Percentiles rank a stretch among this genome's conserved stretches.
Conservation (phyloP, 345 rosid species). For the Laguncularia racemosa region DNA sequence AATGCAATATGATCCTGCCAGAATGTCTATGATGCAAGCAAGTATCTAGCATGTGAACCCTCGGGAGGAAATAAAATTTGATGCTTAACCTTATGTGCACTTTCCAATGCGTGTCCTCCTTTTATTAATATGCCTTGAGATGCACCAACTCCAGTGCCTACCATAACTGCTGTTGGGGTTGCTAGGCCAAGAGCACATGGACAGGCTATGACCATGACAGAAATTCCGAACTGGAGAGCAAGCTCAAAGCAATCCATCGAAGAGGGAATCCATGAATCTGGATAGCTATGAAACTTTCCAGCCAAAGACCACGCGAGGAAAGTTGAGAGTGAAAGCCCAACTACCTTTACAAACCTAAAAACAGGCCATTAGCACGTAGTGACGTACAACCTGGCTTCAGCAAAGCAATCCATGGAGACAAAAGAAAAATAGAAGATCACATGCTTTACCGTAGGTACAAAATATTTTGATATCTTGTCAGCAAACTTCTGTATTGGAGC, state of each 20-base stretch:
- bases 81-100: slow-evolving; percentile 60
- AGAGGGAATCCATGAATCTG: slow-evolving; percentile 74
- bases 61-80: neutral
- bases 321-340: slow-evolving; percentile 55
- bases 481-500: slow-evolving; percentile 95
- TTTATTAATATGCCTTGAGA: slow-evolving; percentile 82
- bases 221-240: slow-evolving; percentile 84
- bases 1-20: too few species aligned
- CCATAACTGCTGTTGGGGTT: slow-evolving; percentile 96
- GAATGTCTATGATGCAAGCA: too few species aligned
- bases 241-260: slow-evolving; percentile 82
- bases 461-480: slow-evolving; percentile 69
- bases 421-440: neutral
- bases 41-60: too few species aligned
- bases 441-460: slow-evolving; percentile 63
- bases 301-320: slow-evolving; percentile 79
- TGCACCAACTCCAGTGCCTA: slow-evolving; percentile 91
- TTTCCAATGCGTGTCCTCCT: slow-evolving; percentile 85
- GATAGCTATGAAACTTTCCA: slow-evolving; percentile 63
- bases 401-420: neutral
- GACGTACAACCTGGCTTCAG: too few species aligned
- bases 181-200: slow-evolving; percentile 92
- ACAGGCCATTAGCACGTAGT: neutral
- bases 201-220: slow-evolving; percentile 94
- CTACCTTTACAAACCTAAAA: slow-evolving; percentile 40